Conservation (phyloP, 1,284 basidiomycete species). For the Apiotrichum gracile region DNA sequence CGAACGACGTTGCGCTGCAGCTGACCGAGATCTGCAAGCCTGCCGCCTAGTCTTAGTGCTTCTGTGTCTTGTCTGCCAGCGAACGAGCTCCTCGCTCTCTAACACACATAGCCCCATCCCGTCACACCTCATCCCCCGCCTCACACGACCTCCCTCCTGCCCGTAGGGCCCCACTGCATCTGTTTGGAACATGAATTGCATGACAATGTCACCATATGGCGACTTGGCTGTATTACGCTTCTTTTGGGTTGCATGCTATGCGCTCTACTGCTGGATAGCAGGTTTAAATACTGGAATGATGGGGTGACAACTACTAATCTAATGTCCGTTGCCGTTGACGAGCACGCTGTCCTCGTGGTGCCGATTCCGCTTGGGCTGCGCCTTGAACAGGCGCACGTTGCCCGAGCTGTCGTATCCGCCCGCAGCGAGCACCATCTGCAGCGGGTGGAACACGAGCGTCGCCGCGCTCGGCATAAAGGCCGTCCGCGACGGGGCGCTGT, state of each 20-base stretch:
- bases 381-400: constrained; percentile 39
- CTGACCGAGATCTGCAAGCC: constrained; percentile 30
- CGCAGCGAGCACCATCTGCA: constrained; percentile 44
- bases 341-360: constrained; percentile 2
- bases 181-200: constrained; percentile 10
- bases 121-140: background rate
- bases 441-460: constrained; percentile 47
- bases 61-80: background rate
- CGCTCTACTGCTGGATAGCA: too few species aligned
- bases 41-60: background rate
- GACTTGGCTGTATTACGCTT: background rate
- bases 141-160: background rate
- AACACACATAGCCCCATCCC: background rate
- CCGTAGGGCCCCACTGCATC: background rate
- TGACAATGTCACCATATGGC: constrained; percentile 1
- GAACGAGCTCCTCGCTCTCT: background rate
- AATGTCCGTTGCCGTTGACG: constrained; percentile 8
- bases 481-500: constrained; percentile 15
- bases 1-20: constrained; percentile 24
- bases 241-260: too few species aligned
- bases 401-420: constrained; percentile 44
- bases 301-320: background rate
- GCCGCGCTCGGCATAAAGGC: constrained; percentile 41
- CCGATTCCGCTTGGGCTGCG: constrained; percentile 17
- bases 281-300: too few species aligned